Evolutionary conservation across 2,329 filamentous ascomycete genomes (phyloP).

Genomic region (Alternaria sp.): DNA sequence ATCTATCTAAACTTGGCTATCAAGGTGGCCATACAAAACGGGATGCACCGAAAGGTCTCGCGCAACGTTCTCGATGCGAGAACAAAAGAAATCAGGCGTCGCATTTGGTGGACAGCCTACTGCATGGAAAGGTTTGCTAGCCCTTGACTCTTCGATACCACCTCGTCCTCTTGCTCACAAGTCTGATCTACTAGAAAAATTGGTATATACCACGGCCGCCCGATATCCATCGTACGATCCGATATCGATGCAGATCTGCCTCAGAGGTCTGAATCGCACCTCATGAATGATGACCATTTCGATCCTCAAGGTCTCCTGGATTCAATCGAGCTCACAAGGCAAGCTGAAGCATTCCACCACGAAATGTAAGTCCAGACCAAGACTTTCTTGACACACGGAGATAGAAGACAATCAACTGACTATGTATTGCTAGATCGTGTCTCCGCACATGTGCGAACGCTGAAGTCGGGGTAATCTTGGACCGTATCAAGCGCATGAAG

Average conservation of each 20-base stretch:
- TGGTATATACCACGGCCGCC: constrained; percentile 20
- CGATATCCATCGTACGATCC: constrained; percentile 13
- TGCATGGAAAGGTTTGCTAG: constrained; percentile 19
- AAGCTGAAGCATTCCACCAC: constrained; percentile 11
- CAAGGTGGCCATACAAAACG: constrained; percentile 66
- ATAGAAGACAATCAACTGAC: background rate
- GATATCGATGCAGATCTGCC: constrained; percentile 20
- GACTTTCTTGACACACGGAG: background rate
- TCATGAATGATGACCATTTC: constrained; percentile 1
- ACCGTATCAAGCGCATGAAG: constrained; percentile 10
- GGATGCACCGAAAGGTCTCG: constrained; percentile 60
- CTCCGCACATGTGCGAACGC: constrained; percentile 11
- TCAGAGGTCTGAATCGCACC: background rate
- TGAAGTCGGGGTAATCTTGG: constrained; percentile 8
- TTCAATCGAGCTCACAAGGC: constrained; percentile 12
- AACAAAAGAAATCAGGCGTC: constrained; percentile 15
- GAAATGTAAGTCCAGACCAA: constrained; percentile 7
- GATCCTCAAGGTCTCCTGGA: constrained; percentile 4
- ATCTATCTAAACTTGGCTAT: constrained; percentile 64
- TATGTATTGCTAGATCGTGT: background rate
- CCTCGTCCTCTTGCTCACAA: background rate
- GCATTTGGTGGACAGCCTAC: constrained; percentile 23
- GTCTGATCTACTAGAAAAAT: constrained; percentile 7
- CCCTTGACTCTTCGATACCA: background rate
- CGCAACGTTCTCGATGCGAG: constrained; percentile 4